Percentiles rank a stretch among this genome's conserved stretches.
phyloP scores from a whole-genome alignment of 345 rosid species.

The Viola odorata region DNA sequence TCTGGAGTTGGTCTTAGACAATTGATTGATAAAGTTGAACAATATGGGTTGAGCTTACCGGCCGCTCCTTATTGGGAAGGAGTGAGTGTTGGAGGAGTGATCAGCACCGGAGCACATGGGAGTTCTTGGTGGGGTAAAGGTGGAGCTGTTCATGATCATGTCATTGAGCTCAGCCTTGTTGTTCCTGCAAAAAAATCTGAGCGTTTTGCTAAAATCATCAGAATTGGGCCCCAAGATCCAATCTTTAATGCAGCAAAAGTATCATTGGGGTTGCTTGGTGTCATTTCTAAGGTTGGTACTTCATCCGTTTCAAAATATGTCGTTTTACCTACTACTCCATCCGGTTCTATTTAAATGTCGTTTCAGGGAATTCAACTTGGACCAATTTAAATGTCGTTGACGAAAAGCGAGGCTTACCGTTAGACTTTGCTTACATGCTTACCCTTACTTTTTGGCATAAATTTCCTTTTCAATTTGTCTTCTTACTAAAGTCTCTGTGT shows the following conservation, averaged over 20 bases:
- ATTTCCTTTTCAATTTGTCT: no score
- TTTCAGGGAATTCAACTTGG: no score
- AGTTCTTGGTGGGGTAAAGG: constrained; percentile 95
- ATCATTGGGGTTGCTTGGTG: constrained; percentile 69
- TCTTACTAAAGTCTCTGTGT: no score
- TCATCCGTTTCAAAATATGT: no score
- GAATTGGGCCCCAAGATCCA: constrained; percentile 43
- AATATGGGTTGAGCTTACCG: constrained; percentile 54
- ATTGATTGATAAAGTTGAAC: constrained; percentile 63
- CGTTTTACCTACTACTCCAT: no score
- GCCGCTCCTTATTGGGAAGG: constrained; percentile 95
- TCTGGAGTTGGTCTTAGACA: constrained; percentile 61
- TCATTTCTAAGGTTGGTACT: constrained; percentile 71
- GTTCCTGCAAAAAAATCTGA: constrained; percentile 51
- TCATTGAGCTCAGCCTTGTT: constrained; percentile 55
- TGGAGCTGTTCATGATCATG: constrained; percentile 90
- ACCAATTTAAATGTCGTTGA: no score
- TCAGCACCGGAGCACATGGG: constrained; percentile 89
- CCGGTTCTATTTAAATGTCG: no score
- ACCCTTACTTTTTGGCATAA: no score
- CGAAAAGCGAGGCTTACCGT: no score
- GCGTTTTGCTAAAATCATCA: constrained; percentile 58
- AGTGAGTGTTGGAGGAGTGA: constrained; percentile 73
- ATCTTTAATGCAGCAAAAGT: constrained; percentile 68
- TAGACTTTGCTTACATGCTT: no score